A percentile compares a stretch with the other conserved stretches of the same genome.
phyloP scores from a whole-genome alignment of 2,329 filamentous ascomycete species.

The Didymella pomorum region DNA sequence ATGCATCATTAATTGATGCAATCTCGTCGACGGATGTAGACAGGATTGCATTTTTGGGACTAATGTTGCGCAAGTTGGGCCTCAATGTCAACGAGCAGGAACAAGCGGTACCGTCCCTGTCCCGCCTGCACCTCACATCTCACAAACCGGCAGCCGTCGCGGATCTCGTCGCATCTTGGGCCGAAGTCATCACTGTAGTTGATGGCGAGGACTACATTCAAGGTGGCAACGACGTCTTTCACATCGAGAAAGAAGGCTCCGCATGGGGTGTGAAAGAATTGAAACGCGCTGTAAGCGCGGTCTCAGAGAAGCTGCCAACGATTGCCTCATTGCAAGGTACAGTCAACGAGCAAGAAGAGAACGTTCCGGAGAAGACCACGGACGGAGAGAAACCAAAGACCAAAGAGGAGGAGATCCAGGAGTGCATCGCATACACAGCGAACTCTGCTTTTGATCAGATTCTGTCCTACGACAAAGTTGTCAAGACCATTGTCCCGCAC shows the following conservation, averaged over 20 bases:
- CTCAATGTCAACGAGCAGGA: slow-evolving; percentile 77
- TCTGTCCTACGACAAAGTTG: slow-evolving; percentile 75
- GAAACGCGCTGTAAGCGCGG: slow-evolving; percentile 46
- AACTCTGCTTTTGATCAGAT: slow-evolving; percentile 63
- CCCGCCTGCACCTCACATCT: slow-evolving; percentile 82
- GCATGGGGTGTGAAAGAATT: slow-evolving; percentile 41
- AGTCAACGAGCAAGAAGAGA: not conserved
- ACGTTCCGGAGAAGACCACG: slow-evolving; percentile 24
- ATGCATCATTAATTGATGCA: slow-evolving; percentile 72
- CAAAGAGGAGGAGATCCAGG: slow-evolving; percentile 40
- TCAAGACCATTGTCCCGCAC: slow-evolving; percentile 79
- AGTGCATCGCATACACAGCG: slow-evolving; percentile 40
- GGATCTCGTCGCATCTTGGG: slow-evolving; percentile 71
- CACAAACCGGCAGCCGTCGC: slow-evolving; percentile 69
- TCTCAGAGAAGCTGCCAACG: slow-evolving; percentile 39
- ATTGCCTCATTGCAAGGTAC: slow-evolving; percentile 39
- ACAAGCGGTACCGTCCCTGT: slow-evolving; percentile 77
- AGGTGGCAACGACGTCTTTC: slow-evolving; percentile 84
- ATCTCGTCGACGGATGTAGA: slow-evolving; percentile 74
- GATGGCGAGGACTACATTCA: slow-evolving; percentile 76
- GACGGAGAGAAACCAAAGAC: slow-evolving; percentile 39
- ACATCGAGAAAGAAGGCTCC: slow-evolving; percentile 72
- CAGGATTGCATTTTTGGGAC: slow-evolving; percentile 78
- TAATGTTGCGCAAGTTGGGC: slow-evolving; percentile 80
- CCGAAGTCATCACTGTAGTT: slow-evolving; percentile 71